Conservation (phyloP, 2,329 filamentous ascomycete species). For the Ilyonectria mors-panacis region DNA sequence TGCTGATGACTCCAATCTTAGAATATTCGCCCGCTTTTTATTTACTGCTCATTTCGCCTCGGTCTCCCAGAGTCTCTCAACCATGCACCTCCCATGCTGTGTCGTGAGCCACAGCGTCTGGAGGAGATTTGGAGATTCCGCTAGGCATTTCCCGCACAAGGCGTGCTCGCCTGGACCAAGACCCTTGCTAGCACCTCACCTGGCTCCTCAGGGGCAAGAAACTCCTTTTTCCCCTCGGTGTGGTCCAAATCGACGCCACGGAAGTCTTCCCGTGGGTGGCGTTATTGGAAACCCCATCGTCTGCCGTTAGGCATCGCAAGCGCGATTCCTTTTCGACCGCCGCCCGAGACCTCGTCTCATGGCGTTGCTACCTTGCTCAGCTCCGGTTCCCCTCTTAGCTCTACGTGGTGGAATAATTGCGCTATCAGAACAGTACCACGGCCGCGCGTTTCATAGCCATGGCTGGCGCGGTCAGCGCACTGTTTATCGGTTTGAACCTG, state of each 20-base stretch:
- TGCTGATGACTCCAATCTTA: conserved; percentile 28
- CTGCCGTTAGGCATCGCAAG: conserved; percentile 17
- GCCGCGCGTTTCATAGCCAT: conserved; percentile 46
- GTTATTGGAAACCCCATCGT: background rate
- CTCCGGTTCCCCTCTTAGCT: conserved; percentile 19
- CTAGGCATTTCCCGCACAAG: conserved; percentile 22
- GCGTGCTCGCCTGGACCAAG: conserved; percentile 10
- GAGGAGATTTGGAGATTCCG: conserved; percentile 18
- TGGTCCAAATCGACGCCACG: conserved; percentile 10
- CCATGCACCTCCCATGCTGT: conserved; percentile 11
- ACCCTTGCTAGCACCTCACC: conserved; percentile 12
- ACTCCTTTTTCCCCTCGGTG: conserved; percentile 2
- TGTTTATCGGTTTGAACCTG: conserved; percentile 33
- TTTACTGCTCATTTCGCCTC: conserved; percentile 27
- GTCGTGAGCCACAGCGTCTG: conserved; percentile 16
- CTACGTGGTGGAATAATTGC: conserved; percentile 34
- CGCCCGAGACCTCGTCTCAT: conserved; percentile 13
- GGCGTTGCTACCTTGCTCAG: conserved; percentile 1
- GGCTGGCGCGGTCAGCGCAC: conserved; percentile 22
- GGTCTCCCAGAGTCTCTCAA: conserved; percentile 16
- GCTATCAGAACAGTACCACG: conserved; percentile 29
- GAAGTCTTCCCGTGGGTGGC: conserved; percentile 10
- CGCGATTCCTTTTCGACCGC: conserved; percentile 12
- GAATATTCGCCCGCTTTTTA: conserved; percentile 22
- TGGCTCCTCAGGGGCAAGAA: conserved; percentile 19